Percentiles rank a stretch among this genome's conserved stretches.
Evolutionary conservation across 2,329 filamentous ascomycete species (phyloP).

Genomic region (Magnaporthiopsis rhizophila): DNA sequence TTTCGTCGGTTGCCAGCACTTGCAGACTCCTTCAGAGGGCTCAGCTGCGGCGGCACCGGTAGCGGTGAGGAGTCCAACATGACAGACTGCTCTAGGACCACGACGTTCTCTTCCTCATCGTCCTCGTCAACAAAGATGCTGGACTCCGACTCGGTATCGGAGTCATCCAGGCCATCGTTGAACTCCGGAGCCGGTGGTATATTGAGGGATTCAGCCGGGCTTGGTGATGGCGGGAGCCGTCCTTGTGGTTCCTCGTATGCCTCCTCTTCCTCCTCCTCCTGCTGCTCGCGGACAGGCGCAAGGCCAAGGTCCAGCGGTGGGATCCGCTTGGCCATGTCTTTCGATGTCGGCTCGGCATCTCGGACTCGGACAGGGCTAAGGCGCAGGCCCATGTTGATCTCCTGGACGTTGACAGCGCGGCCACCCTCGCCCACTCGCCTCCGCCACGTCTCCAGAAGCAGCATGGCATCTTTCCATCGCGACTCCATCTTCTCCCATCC

Average conservation of each 20-base stretch:
- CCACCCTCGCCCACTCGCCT: conserved; percentile 67
- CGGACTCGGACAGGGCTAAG: conserved; percentile 51
- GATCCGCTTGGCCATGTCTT: conserved; percentile 29
- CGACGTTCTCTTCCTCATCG: conserved; percentile 34
- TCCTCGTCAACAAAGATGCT: conserved; percentile 38
- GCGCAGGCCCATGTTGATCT: conserved; percentile 59
- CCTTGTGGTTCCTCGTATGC: conserved; percentile 11
- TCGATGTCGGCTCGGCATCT: conserved; percentile 39
- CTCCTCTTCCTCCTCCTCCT: conserved; percentile 12
- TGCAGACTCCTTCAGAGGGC: conserved; percentile 43
- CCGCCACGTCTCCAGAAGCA: conserved; percentile 88
- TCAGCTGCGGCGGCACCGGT: conserved; percentile 37
- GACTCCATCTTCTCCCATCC: conserved; percentile 93
- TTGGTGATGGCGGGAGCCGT: conserved; percentile 17
- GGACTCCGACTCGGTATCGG: conserved; percentile 29
- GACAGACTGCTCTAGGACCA: conserved; percentile 36
- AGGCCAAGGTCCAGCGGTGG: conserved; percentile 15
- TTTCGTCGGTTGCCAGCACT: conserved; percentile 38
- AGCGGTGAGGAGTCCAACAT: conserved; percentile 36
- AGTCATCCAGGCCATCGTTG: conserved; percentile 19
- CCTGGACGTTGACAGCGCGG: conserved; percentile 60
- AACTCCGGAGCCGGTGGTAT: conserved; percentile 29
- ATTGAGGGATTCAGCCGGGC: conserved; percentile 29
- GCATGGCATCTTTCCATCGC: conserved; percentile 82
- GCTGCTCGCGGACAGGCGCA: conserved; percentile 17